Conservation (phyloP, 371 early-diverging fungal species). For the Batrachochytrium dendrobatidis region DNA sequence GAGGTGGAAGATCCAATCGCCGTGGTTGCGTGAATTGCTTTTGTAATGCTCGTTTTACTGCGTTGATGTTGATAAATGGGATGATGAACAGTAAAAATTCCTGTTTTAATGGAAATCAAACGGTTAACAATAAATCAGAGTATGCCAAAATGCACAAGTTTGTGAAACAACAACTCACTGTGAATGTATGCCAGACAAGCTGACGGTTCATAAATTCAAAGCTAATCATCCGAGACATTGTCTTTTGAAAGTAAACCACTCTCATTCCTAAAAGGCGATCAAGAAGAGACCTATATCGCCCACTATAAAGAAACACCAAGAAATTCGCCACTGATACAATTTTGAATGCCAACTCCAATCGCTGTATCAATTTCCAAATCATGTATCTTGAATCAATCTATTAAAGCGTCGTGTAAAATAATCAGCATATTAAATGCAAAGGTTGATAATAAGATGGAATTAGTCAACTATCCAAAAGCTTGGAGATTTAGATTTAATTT, state of each 20-base stretch:
- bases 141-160: not conserved
- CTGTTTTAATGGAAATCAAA: conserved; percentile 28
- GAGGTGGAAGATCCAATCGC: conserved; percentile 36
- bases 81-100: conserved; percentile 84
- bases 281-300: conserved; percentile 70
- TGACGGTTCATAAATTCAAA: conserved; percentile 91
- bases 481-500: no score
- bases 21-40: not conserved
- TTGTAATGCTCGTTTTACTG: conserved; percentile 43
- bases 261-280: conserved; percentile 77
- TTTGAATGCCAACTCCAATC: conserved; percentile 58
- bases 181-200: conserved; percentile 90
- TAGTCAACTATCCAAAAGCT: no score
- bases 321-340: conserved; percentile 68
- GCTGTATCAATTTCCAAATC: conserved; percentile 57
- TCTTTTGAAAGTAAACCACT: conserved; percentile 70
- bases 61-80: conserved; percentile 73
- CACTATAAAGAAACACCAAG: conserved; percentile 71
- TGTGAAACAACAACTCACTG: conserved; percentile 44
- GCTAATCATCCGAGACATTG: conserved; percentile 68
- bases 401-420: not conserved
- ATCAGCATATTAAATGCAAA: no score
- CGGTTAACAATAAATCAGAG: not conserved
- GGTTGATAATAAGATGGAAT: no score
- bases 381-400: conserved; percentile 49